Evolutionary conservation across 2,329 filamentous ascomycete species (phyloP).

Genomic region (Aspergillus sergii): DNA sequence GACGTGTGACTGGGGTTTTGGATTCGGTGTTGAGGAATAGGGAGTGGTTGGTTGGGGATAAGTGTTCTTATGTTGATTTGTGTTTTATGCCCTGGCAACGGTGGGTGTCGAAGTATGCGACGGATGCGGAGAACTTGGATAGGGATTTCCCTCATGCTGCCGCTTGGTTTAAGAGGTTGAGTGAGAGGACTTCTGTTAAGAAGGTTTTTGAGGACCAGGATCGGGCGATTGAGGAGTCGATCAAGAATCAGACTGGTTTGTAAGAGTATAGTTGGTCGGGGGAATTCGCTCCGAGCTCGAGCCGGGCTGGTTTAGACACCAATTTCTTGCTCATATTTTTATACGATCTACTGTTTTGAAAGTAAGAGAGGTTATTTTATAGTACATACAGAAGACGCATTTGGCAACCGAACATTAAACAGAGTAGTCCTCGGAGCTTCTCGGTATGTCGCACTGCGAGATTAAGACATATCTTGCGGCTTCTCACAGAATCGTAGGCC

Average conservation of each 20-base stretch:
- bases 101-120: neutral
- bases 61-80: constrained; percentile 46
- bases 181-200: neutral
- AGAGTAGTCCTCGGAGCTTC: too few species aligned
- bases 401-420: too few species aligned
- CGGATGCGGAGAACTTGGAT: neutral
- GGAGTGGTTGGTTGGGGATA: constrained; percentile 46
- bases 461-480: too few species aligned
- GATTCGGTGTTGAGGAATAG: constrained; percentile 39
- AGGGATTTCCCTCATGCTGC: neutral
- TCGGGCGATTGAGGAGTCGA: neutral
- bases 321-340: too few species aligned
- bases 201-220: neutral
- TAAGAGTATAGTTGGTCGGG: too few species aligned
- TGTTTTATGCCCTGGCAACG: neutral
- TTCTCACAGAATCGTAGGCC: too few species aligned
- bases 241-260: constrained; percentile 8
- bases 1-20: constrained; percentile 47
- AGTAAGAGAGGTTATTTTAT: too few species aligned
- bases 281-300: too few species aligned
- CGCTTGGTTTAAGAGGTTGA: neutral
- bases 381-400: too few species aligned
- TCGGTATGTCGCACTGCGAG: too few species aligned
- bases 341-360: too few species aligned
- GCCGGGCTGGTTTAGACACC: too few species aligned